Percentiles rank a stretch among this genome's conserved stretches.
Evolutionary conservation across 148 eudicot genomes (phyloP).

Genomic region (Selenicereus undatus): DNA sequence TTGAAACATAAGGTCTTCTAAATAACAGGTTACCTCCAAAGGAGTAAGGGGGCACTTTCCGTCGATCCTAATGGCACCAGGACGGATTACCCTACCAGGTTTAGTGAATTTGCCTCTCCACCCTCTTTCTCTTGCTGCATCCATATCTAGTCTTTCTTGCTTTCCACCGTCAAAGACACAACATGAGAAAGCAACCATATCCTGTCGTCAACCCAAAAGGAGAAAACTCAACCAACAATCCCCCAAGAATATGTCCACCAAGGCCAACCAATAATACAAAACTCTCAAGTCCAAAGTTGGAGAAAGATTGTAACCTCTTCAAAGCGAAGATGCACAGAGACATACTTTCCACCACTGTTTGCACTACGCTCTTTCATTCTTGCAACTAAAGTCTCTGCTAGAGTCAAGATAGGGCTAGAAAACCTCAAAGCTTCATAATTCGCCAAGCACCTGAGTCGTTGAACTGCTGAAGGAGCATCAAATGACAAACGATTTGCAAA

Average conservation of each 20-base stretch:
- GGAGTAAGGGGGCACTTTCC: conserved; percentile 99
- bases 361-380: conserved; percentile 85
- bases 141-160: conserved; percentile 80
- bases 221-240: conserved; percentile 3
- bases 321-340: conserved; percentile 98
- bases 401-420: conserved; percentile 55
- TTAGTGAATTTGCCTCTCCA: conserved; percentile 98
- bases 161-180: conserved; percentile 86
- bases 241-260: background rate
- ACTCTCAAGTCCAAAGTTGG: background rate
- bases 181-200: conserved; percentile 99
- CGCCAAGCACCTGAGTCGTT: conserved; percentile 86
- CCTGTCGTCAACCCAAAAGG: conserved; percentile 39
- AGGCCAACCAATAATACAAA: background rate
- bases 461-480: conserved; percentile 94
- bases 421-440: conserved; percentile 92
- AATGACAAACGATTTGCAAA: conserved; percentile 93
- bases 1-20: background rate
- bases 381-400: conserved; percentile 71
- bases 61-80: conserved; percentile 84
- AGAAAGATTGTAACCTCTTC: conserved; percentile 71
- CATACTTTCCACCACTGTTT: conserved; percentile 78
- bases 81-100: conserved; percentile 81
- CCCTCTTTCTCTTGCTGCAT: conserved; percentile 94
- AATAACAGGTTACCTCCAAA: conserved; percentile 61